Evolutionary conservation across 805 yeast genomes (phyloP), one percentile per base, ranked within the genome.

Genomic region (Candida arabinofermentans): DNA sequence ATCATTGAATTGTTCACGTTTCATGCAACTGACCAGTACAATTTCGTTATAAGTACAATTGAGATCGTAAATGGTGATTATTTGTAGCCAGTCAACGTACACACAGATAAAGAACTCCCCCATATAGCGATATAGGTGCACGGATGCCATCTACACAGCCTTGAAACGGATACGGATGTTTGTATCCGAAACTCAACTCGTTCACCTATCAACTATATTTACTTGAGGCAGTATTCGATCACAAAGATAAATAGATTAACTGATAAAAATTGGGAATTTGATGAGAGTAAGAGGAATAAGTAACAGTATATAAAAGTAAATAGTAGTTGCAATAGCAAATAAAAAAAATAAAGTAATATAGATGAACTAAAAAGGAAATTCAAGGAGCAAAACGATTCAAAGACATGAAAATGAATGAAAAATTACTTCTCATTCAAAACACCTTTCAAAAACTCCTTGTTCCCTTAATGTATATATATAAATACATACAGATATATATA

Each of bases 181-280:
- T n/a, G n/a, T n/a, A n/a, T n/a, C n/a, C n/a, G n/a, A n/a, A n/a
- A n/a, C n/a, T n/a, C n/a, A n/a, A n/a, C n/a, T n/a, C n/a, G n/a
- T n/a, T n/a, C n/a, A n/a, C n/a, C n/a, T n/a, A n/a, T n/a, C n/a
- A n/a, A n/a, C n/a, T n/a, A n/a, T n/a, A n/a, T n/a, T n/a, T n/a
- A n/a, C n/a, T n/a, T n/a, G n/a, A n/a, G n/a, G n/a, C n/a, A n/a
- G n/a, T n/a, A n/a, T 21, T 22, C 23, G 23, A 16, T 23, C 19
- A 10, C 22, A 22, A 16, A 18, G 18, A 31, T 33, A 39, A 36
- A 39, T 43, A 32, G 18, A 40, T 33, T 29, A 21, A 29, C 23
- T 23, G 36, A 18, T 27, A 24, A 27, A 40, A 38, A 40, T 33
- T 37, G 37, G 21, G 18, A n/a, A 37, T 29, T 17, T 29, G 16